phyloP scores from a whole-genome alignment of 1,284 basidiomycete species.

The Fomes fomentarius region DNA sequence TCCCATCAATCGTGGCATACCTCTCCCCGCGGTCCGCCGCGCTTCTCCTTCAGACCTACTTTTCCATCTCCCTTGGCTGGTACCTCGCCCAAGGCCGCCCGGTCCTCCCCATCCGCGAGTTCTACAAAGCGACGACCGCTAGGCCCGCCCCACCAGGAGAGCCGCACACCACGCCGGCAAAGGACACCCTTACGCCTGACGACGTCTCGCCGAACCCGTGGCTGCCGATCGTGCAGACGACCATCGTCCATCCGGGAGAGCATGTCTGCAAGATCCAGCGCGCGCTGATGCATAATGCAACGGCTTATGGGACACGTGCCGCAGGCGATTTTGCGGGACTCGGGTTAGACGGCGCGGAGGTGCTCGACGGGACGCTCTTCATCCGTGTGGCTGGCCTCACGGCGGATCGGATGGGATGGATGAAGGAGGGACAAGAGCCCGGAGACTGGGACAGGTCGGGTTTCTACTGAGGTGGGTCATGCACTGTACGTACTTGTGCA shows the following conservation, averaged over 20 bases:
- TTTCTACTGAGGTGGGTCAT: no score
- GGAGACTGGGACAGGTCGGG: constrained; percentile 32
- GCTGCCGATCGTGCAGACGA: constrained; percentile 55
- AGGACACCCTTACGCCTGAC: constrained; percentile 37
- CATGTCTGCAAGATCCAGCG: constrained; percentile 66
- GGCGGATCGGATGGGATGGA: constrained; percentile 51
- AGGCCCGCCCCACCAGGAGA: neutral
- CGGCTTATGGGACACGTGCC: constrained; percentile 48
- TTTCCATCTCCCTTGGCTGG: constrained; percentile 35
- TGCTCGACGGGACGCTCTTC: constrained; percentile 65
- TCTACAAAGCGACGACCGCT: constrained; percentile 37
- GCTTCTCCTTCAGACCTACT: constrained; percentile 42
- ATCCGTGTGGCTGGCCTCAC: constrained; percentile 55
- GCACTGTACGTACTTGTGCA: no score
- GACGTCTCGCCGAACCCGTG: constrained; percentile 51
- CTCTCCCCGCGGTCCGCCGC: constrained; percentile 30
- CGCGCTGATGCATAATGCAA: constrained; percentile 54
- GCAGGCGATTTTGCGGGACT: constrained; percentile 37
- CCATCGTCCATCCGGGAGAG: constrained; percentile 59
- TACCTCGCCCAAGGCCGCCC: constrained; percentile 43
- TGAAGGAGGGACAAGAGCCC: constrained; percentile 47
- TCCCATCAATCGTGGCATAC: constrained; percentile 34
- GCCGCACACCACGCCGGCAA: no score
- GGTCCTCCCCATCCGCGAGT: constrained; percentile 37
- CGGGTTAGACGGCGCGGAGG: constrained; percentile 48